phyloP scores from a whole-genome alignment of 2,329 filamentous ascomycete species.

The Tolypocladium ovalisporum region DNA sequence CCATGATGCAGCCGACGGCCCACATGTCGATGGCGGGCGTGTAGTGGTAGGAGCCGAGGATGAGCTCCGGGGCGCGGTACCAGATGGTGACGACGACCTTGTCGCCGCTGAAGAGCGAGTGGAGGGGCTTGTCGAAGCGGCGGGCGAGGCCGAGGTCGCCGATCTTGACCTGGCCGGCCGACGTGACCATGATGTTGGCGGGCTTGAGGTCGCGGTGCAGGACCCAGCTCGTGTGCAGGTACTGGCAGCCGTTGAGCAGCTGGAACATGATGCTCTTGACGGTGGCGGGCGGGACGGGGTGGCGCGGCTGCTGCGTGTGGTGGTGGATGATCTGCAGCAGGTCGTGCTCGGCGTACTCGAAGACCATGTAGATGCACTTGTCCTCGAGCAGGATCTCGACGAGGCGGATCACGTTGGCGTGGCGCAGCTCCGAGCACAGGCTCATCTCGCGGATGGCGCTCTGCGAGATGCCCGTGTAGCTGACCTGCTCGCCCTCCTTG shows the following conservation, averaged over 20 bases:
- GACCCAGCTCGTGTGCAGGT: slow-evolving; percentile 94
- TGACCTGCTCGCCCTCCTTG: slow-evolving; percentile 88
- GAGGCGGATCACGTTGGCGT: slow-evolving; percentile 81
- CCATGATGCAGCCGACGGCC: slow-evolving; percentile 97
- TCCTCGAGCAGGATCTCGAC: slow-evolving; percentile 96
- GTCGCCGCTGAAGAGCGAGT: slow-evolving; percentile 84
- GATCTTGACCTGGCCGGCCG: slow-evolving; percentile 80
- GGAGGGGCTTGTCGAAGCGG: slow-evolving; percentile 86
- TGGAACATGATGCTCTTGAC: slow-evolving; percentile 95
- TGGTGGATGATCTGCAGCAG: slow-evolving; percentile 96
- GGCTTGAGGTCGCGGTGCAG: slow-evolving; percentile 94
- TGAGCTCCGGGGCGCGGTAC: slow-evolving; percentile 91
- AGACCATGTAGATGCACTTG: slow-evolving; percentile 99
- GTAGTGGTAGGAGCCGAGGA: slow-evolving; percentile 90
- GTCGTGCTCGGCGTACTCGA: slow-evolving; percentile 97
- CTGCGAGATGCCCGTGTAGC: slow-evolving; percentile 96
- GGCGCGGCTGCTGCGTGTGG: slow-evolving; percentile 79
- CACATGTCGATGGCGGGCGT: slow-evolving; percentile 95
- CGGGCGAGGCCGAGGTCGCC: slow-evolving; percentile 88
- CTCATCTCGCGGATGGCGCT: slow-evolving; percentile 97
- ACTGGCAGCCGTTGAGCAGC: slow-evolving; percentile 86
- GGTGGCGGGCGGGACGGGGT: slow-evolving; percentile 77
- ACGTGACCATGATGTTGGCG: slow-evolving; percentile 98
- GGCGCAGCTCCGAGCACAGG: slow-evolving; percentile 80
- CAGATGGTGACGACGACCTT: slow-evolving; percentile 99